These are phyloP conservation scores for Neonectria sp. DNA, from an alignment of 2,329 filamentous ascomycete genomes.

Conservation along the genomic window DNA sequence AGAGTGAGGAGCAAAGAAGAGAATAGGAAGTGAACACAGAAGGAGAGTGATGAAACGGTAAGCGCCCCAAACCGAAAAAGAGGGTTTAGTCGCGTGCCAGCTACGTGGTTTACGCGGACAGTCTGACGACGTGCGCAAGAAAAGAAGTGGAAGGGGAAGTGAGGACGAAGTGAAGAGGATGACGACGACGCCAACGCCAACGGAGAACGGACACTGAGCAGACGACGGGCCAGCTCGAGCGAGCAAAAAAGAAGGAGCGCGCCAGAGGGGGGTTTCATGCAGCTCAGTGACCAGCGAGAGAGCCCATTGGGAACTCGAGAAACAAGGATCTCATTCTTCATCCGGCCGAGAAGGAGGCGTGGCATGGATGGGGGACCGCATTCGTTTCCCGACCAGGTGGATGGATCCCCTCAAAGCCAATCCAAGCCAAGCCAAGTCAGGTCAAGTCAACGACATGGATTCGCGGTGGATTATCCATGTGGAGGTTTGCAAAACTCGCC, in stretches of 20 bases:
- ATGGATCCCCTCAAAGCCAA: not conserved
- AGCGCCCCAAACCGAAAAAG: not conserved
- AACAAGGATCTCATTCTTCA: not conserved
- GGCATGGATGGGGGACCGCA: not conserved
- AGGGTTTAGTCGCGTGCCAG: constrained; percentile 5
- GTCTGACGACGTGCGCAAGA: not conserved
- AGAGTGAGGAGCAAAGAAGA: not conserved
- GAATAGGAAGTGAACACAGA: not conserved
- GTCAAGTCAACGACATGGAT: not conserved
- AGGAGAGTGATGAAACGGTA: not conserved
- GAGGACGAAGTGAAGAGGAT: not conserved
- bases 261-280: constrained; percentile 8
- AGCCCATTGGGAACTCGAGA: not conserved
- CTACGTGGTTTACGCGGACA: constrained; percentile 7
- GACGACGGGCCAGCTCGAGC: not conserved
- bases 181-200: not conserved
- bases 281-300: not conserved
- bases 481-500: not conserved
- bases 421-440: too few species aligned
- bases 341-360: not conserved
- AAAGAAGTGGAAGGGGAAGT: not conserved
- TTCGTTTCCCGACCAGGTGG: too few species aligned
- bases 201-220: not conserved
- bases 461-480: not conserved
- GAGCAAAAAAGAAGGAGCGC: constrained; percentile 1